Percentiles rank a stretch among this genome's conserved stretches.
phyloP scores from a whole-genome alignment of 768 basidiomycete species.

The Kwoniella bestiolae region DNA sequence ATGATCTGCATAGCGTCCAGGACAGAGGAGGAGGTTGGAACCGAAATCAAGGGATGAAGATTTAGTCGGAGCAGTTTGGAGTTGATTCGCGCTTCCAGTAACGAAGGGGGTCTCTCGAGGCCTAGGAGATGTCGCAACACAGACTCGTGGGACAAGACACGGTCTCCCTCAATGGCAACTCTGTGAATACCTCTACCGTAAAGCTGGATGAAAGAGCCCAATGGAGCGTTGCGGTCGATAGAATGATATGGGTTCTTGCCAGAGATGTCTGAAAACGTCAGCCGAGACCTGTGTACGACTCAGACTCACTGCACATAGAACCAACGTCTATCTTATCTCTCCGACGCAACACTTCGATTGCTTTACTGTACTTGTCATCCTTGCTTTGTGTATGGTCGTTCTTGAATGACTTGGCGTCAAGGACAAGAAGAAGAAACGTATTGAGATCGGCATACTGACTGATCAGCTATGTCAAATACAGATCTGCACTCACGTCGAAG shows the following conservation, averaged over 20 bases:
- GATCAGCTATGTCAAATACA: background rate
- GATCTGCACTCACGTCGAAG: constrained; percentile 50
- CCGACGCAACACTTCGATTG: constrained; percentile 11
- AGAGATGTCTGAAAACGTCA: constrained; percentile 34
- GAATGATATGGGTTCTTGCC: constrained; percentile 43
- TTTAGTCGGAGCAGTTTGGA: constrained; percentile 18
- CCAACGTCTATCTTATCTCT: constrained; percentile 32
- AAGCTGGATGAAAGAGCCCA: constrained; percentile 34
- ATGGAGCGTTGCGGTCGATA: constrained; percentile 19
- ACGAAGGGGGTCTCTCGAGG: constrained; percentile 17
- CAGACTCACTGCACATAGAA: constrained; percentile 34
- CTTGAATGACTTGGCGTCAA: constrained; percentile 28
- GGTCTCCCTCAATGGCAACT: constrained; percentile 25
- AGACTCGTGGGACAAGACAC: constrained; percentile 27
- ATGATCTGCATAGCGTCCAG: constrained; percentile 49
- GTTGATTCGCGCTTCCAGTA: constrained; percentile 22
- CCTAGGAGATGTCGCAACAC: constrained; percentile 37
- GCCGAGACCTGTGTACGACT: background rate
- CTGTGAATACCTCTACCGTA: constrained; percentile 43
- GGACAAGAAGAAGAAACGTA: constrained; percentile 43
- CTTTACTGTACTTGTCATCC: background rate
- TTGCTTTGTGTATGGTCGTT: background rate
- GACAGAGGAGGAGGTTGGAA: constrained; percentile 34
- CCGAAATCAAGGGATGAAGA: constrained; percentile 42
- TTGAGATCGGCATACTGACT: constrained; percentile 45